phyloP scores from a whole-genome alignment of 495 filamentous ascomycete species.

The Trypethelium eluteriae region DNA sequence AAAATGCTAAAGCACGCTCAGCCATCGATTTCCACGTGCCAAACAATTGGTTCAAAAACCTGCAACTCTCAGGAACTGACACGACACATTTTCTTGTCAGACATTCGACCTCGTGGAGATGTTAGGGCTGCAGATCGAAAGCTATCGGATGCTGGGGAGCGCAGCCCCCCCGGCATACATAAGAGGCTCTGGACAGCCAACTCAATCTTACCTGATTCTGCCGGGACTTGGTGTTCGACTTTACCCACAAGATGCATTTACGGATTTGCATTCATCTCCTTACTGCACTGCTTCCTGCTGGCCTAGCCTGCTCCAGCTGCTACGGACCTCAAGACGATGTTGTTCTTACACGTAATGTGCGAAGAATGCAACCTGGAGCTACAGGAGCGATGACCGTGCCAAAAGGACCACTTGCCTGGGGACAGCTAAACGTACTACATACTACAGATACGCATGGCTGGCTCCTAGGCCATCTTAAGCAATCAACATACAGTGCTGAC shows the following conservation, averaged over 20 bases:
- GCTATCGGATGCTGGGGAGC: background rate
- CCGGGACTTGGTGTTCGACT: too few species aligned
- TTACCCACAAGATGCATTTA: conserved; percentile 22
- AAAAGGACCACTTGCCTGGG: conserved; percentile 39
- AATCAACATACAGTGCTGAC: conserved; percentile 40
- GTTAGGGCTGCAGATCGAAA: background rate
- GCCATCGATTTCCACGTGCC: conserved; percentile 1
- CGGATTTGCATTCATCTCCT: conserved; percentile 14
- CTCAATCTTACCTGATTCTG: too few species aligned
- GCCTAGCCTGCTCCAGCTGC: conserved; percentile 29
- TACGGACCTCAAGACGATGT: conserved; percentile 31
- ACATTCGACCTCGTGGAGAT: background rate
- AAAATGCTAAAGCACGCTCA: background rate
- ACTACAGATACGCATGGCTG: conserved; percentile 44
- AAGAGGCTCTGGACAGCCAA: background rate
- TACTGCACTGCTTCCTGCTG: conserved; percentile 13
- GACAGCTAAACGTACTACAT: conserved; percentile 43
- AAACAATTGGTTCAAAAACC: background rate
- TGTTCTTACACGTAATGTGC: conserved; percentile 30
- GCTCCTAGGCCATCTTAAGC: conserved; percentile 42
- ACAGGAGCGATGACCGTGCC: conserved; percentile 34
- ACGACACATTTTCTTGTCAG: background rate
- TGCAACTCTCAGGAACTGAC: background rate
- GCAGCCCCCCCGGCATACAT: background rate
- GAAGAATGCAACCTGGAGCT: conserved; percentile 44